Conservation (phyloP, 257 asterid genomes). For the Salvia splendens region DNA sequence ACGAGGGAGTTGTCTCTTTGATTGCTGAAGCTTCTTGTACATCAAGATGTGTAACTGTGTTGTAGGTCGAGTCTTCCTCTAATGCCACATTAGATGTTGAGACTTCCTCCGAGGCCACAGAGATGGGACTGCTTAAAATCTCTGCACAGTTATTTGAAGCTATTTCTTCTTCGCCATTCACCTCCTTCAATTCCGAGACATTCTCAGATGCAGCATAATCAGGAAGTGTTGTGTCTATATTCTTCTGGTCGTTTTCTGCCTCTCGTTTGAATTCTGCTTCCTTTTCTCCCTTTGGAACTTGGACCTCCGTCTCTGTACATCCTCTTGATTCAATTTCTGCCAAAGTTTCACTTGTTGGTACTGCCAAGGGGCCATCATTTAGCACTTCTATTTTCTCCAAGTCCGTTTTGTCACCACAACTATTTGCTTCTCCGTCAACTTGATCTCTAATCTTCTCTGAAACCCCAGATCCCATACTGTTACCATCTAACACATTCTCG, state of each 20-base stretch:
- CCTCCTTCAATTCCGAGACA: slow-evolving; percentile 27
- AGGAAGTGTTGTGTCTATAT: slow-evolving; percentile 22
- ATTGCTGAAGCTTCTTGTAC: slow-evolving; percentile 32
- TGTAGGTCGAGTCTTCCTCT: slow-evolving; percentile 30
- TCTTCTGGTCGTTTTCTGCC: slow-evolving; percentile 21
- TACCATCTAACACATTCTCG: slow-evolving; percentile 27
- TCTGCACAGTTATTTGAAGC: slow-evolving; percentile 16
- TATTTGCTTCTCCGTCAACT: slow-evolving; percentile 21
- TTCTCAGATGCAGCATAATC: slow-evolving; percentile 14
- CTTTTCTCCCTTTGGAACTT: slow-evolving; percentile 31
- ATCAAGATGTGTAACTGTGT: slow-evolving; percentile 11
- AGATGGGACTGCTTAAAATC: slow-evolving; percentile 24
- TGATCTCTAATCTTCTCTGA: slow-evolving; percentile 24
- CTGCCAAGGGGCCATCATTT: slow-evolving; percentile 32
- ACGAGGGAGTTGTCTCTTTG: slow-evolving; percentile 6
- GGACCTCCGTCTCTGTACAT: slow-evolving; percentile 24
- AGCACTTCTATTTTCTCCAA: slow-evolving; percentile 26
- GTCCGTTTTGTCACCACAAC: slow-evolving; percentile 24
- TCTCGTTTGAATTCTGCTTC: slow-evolving; percentile 26
- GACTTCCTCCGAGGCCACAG: slow-evolving; percentile 24
- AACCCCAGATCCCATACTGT: slow-evolving; percentile 39
- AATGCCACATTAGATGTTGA: slow-evolving; percentile 19
- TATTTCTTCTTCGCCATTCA: slow-evolving; percentile 26
- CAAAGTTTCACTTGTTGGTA: slow-evolving; percentile 30
- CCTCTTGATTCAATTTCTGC: slow-evolving; percentile 21